Base-by-base conservation (phyloP, 139 green algal genomes). In the Chlorella sp. region DNA sequence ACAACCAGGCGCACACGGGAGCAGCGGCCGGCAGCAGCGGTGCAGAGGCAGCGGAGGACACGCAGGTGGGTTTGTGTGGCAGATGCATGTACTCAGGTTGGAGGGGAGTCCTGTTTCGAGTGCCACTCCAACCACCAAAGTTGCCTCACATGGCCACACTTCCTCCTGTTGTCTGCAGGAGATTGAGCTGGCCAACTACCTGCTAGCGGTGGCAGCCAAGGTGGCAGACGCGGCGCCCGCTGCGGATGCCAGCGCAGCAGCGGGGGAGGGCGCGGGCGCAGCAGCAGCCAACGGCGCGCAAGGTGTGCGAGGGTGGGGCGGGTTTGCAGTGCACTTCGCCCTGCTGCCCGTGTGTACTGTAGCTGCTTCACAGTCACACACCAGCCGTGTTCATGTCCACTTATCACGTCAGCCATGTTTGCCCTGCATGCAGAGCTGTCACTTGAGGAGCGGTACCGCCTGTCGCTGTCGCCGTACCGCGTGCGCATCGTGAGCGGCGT, bases 111-210 rank as follows among this genome's bases (percentile, higher is more conserved):
- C 44, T 51, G 44, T 6, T n/a, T n/a, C n/a, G n/a, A n/a, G n/a
- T n/a, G n/a, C n/a, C n/a, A n/a, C n/a, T n/a, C n/a, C n/a, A n/a
- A n/a, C n/a, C n/a, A n/a, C n/a, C n/a, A n/a, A n/a, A n/a, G n/a
- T n/a, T n/a, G n/a, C n/a, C n/a, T n/a, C n/a, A n/a, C n/a, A n/a
- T n/a, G n/a, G n/a, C n/a, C n/a, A n/a, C n/a, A n/a, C n/a, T 51
- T 51, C 9, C 44, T 51, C 9, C 7, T 51, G 44, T 21, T 21
- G 51, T 60, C 15, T 2, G 13, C 15, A 60, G 25, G 85, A 85
- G 41, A 56, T 87, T 41, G 85, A 86, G 16, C 87, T 94, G 70
- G 91, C 91, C 30, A 69, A 88, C 20, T 76, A 83, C 12, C 63
- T 94, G 34, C 56, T 90, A 11, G 44, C 64, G 20, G 75, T 88